Conservation (phyloP, 169 alveolate species). For the Eimeria brunetti region DNA sequence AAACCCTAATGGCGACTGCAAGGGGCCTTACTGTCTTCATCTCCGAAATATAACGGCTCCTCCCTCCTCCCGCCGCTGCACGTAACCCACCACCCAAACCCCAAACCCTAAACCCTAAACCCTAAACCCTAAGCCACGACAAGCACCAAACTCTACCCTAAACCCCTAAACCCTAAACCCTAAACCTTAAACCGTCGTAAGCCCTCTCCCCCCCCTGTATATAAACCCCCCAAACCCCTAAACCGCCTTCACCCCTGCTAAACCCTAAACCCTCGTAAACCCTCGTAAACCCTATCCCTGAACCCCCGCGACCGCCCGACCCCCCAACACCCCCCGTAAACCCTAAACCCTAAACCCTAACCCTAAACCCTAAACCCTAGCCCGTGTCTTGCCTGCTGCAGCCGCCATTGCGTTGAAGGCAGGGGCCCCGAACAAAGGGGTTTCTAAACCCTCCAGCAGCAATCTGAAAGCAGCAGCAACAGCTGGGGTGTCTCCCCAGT, state of each 20-base stretch:
- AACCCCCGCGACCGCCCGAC: neutral
- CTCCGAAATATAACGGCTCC: neutral
- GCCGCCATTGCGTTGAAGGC: neutral
- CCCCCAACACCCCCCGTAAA: no score
- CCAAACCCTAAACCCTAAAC: conserved; percentile 21
- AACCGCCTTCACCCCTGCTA: no score
- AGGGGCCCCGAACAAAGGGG: conserved; percentile 12
- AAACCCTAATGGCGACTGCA: no score
- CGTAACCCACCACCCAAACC: neutral
- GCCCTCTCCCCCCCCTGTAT: no score
- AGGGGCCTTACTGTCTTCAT: conserved; percentile 3
- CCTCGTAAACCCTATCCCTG: conserved; percentile 96
- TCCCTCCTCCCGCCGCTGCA: conserved; percentile 46
- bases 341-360: neutral
- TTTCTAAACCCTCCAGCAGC: conserved; percentile 1
- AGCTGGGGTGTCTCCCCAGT: conserved; percentile 30
- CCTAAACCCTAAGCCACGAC: neutral
- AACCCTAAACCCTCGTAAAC: conserved; percentile 98
- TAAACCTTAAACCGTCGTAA: neutral
- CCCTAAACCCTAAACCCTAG: conserved; percentile 7
- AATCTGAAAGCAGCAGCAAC: conserved; percentile 39
- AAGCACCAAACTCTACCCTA: neutral
- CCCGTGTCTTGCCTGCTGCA: neutral
- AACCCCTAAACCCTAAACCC: conserved; percentile 1
- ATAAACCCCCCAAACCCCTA: no score